A percentile compares a stretch with the other conserved stretches of the same genome.
These are phyloP conservation scores for Penicillium sp. DNA, from an alignment of 2,329 filamentous ascomycete genomes.

Conservation along the genomic window DNA sequence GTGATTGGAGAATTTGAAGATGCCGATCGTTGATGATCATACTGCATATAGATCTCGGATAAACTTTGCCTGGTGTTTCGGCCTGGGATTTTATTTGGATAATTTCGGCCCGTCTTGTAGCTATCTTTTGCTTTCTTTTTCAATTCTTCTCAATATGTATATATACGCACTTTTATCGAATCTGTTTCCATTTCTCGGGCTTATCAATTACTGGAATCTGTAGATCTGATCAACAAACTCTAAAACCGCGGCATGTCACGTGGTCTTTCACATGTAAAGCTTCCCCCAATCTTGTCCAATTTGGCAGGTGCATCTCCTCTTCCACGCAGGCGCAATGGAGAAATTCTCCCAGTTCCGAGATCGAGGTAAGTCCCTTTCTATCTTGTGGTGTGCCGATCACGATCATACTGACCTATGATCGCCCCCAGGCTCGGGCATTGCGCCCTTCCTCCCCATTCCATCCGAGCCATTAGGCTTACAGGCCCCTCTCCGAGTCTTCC, in stretches of 20 bases:
- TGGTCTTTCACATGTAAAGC: slow-evolving; percentile 19
- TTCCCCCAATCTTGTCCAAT: not conserved
- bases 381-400: not conserved
- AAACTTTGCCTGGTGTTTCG: not conserved
- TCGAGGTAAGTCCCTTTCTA: slow-evolving; percentile 59
- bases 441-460: slow-evolving; percentile 85
- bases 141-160: not conserved
- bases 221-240: not conserved
- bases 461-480: slow-evolving; percentile 63
- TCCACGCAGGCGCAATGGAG: slow-evolving; percentile 66
- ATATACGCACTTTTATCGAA: not conserved
- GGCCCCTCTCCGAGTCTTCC: slow-evolving; percentile 63
- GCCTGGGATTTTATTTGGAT: not conserved
- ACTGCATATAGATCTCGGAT: slow-evolving; percentile 8
- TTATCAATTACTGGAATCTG: not conserved
- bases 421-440: slow-evolving; percentile 82
- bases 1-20: slow-evolving; percentile 23
- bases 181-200: not conserved
- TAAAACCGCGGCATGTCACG: slow-evolving; percentile 3
- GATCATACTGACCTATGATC: not conserved
- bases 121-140: not conserved
- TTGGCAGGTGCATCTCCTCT: not conserved
- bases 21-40: slow-evolving; percentile 2
- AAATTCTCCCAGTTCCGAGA: slow-evolving; percentile 93
- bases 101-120: not conserved